Evolutionary conservation across 345 rosid genomes (phyloP), one percentile per base, ranked within the genome.

Genomic region (Psidium guajava): DNA sequence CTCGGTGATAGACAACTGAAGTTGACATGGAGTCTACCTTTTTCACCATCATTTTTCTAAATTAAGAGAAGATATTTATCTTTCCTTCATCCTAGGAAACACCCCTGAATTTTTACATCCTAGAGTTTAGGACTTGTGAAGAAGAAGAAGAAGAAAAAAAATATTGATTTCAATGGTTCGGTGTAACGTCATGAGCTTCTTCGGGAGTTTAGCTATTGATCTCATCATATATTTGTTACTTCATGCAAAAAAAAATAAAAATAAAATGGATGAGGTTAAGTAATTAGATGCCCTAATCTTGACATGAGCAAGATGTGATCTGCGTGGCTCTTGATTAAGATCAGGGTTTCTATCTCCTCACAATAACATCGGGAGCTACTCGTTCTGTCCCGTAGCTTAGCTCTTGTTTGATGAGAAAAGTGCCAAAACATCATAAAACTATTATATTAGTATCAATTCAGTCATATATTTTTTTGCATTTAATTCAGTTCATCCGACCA

Each of bases 271-370:
- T 3, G 27, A 59, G 4, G 16, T 27, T 14, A n/a, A 59, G 36
- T 13, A 9, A 28, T 28, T 18, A 9, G 77, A 18, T 36, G 13
- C 42, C 13, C 25, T 1, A 18, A 36, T 69, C 40, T 18, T 0
- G 13, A 36, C 20, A 69, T 18, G 16, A 18, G 3, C 0, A 0
- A 69, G 6, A 18, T 18, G 0, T 18, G 18, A 4, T 0, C 22
- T 1, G 10, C 6, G 6, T 0, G 15, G 25, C 2, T 32, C 1
- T 32, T 36, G 1, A 69, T 69, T 18, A 18, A 36, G 5, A 1
- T 32, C 20, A 69, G 0, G 13, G 3, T 36, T 40, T 64, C 44
- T 64, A 6, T 24, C 77, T 32, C 36, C 24, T 32, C 24, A 2
- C 1, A 18, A 3, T 4, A 32, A 64, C 1, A 2, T 64, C 3